These are phyloP conservation scores for Scleroderma bovista DNA, from an alignment of 768 basidiomycete species.

Conservation along the genomic window DNA sequence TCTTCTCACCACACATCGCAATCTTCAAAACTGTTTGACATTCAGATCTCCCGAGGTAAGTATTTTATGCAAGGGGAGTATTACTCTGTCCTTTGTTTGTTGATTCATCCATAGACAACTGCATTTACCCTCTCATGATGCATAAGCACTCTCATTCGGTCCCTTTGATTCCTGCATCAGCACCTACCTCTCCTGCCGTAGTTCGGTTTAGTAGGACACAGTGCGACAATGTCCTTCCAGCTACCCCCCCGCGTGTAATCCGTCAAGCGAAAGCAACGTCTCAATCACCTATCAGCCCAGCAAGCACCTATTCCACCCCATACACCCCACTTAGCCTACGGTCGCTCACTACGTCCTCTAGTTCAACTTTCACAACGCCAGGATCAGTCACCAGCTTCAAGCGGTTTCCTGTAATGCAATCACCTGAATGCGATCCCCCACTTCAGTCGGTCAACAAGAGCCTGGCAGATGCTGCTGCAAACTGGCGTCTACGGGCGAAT, in stretches of 20 bases:
- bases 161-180: constrained; percentile 34
- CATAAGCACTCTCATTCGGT: constrained; percentile 27
- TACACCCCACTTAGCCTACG: constrained; percentile 68
- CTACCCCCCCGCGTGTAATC: constrained; percentile 61
- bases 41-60: constrained; percentile 19
- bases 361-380: constrained; percentile 54
- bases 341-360: constrained; percentile 51
- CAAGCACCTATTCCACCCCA: constrained; percentile 46
- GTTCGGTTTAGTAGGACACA: constrained; percentile 30
- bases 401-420: constrained; percentile 37
- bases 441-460: constrained; percentile 36
- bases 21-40: constrained; percentile 7
- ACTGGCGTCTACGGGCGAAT: constrained; percentile 67
- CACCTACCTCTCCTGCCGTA: constrained; percentile 39
- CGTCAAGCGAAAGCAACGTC: constrained; percentile 38
- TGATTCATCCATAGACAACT: constrained; percentile 8
- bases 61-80: background rate
- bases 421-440: constrained; percentile 36
- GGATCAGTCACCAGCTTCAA: constrained; percentile 35
- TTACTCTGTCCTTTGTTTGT: background rate
- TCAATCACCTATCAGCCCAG: constrained; percentile 59
- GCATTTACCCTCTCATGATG: constrained; percentile 15
- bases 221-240: constrained; percentile 35
- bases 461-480: constrained; percentile 57
- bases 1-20: constrained; percentile 21